phyloP scores from a whole-genome alignment of 768 basidiomycete species.

The Leccinum longicurvipes region DNA sequence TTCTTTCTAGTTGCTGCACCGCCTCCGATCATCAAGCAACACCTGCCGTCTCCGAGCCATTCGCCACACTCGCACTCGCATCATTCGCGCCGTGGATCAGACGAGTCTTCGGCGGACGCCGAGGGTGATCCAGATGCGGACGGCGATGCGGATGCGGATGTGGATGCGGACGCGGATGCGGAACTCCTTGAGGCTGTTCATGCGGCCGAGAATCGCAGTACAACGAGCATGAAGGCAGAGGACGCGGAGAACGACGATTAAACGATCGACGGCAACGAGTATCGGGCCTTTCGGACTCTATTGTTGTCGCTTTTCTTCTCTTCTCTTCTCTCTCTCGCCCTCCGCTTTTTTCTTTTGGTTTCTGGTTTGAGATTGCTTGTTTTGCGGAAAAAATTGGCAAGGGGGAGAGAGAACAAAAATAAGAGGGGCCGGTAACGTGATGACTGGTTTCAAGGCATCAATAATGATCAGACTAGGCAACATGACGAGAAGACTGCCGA shows the following conservation, averaged over 20 bases:
- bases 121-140: slow-evolving; percentile 38
- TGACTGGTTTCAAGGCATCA: slow-evolving; percentile 5
- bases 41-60: slow-evolving; percentile 25
- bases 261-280: not conserved
- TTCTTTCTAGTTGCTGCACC: slow-evolving; percentile 10
- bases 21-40: slow-evolving; percentile 14
- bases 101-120: slow-evolving; percentile 28
- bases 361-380: slow-evolving; percentile 1
- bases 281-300: not conserved
- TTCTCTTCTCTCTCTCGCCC: not conserved
- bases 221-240: slow-evolving; percentile 29
- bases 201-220: slow-evolving; percentile 44
- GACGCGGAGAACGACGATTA: slow-evolving; percentile 26
- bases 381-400: slow-evolving; percentile 13
- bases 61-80: slow-evolving; percentile 20
- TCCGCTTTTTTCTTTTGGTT: not conserved
- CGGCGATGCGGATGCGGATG: slow-evolving; percentile 34
- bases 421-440: not conserved
- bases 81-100: slow-evolving; percentile 25
- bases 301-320: not conserved
- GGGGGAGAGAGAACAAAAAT: slow-evolving; percentile 2
- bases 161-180: slow-evolving; percentile 37
- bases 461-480: not conserved
- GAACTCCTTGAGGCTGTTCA: slow-evolving; percentile 52
- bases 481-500: not conserved